These are phyloP conservation scores for Aspergillus sp. DNA, from an alignment of 2,329 filamentous ascomycete species.

Conservation along the genomic window DNA sequence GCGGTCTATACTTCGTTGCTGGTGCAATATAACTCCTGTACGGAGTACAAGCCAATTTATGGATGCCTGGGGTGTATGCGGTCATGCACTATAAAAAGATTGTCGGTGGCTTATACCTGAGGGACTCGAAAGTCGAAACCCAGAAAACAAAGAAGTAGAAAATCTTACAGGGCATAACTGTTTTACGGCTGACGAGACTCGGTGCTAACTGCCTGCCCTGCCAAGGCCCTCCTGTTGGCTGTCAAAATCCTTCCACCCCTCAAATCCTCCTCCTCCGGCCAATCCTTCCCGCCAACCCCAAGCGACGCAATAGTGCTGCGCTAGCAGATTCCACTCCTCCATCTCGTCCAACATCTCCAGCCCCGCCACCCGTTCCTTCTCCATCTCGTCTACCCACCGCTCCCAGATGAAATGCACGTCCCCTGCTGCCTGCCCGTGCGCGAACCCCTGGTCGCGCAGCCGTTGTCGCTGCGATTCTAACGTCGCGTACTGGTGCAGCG, in stretches of 20 bases:
- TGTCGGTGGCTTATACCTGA: too few relatives aligned
- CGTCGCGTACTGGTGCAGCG: conserved; percentile 69
- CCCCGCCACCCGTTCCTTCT: conserved; percentile 75
- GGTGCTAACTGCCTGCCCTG: not conserved
- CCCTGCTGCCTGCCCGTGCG: conserved; percentile 53
- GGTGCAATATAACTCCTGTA: too few relatives aligned
- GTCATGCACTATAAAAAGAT: too few relatives aligned
- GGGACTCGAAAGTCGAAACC: too few relatives aligned
- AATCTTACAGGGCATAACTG: not conserved
- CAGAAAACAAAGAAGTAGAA: not conserved
- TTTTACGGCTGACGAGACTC: too few relatives aligned
- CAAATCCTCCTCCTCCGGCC: conserved; percentile 25
- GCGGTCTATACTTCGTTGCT: too few relatives aligned
- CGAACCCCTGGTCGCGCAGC: conserved; percentile 66
- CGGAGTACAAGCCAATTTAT: too few relatives aligned
- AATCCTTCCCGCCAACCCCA: conserved; percentile 72
- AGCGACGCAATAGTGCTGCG: conserved; percentile 82
- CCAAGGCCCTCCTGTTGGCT: conserved; percentile 20
- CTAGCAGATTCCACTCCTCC: conserved; percentile 87
- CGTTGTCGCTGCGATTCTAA: conserved; percentile 67
- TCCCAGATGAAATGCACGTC: conserved; percentile 73
- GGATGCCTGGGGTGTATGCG: too few relatives aligned
- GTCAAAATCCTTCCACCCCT: conserved; percentile 36
- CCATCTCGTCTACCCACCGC: conserved; percentile 65
- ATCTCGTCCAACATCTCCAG: conserved; percentile 92